Base-by-base conservation (phyloP, 495 filamentous ascomycete genomes). In the Hypomontagnella submonticulosa region DNA sequence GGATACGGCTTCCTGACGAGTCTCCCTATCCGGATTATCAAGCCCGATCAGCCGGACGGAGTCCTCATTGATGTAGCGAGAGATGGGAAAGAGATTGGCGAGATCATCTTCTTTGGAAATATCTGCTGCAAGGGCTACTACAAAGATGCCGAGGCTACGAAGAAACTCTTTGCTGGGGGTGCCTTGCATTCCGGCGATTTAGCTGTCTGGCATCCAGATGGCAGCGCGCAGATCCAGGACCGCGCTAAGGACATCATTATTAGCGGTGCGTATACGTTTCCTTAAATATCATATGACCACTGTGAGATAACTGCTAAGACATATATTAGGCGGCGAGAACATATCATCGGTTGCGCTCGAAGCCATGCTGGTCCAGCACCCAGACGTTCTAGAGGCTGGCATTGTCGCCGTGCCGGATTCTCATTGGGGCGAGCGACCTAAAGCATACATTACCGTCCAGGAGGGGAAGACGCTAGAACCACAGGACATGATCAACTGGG, bases 171-270 rank as follows among this genome's bases (percentile, higher is more conserved):
- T 73, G 87, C 84, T 0, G 96, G 96, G 5, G 96, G 95, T 11
- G 92, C 89, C 16, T 76, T 92, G 44, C 96, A 96, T 74, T 91
- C 90, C 9, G 95, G 96, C 0, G 95, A 99, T 71, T 76, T 99
- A 55, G 95, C 95, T 4, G 93, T 99, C 4, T 92, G 89, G 89
- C 90, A 96, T 72, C 82, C 88, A 0, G 93, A 98, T 71, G 93
- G 94, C 1, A 88, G 90, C 47, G 86, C 93, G 42, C 92, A 97
- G 80, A 97, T 99, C 64, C 81, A 96, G 61, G 95, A 99, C 75
- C 84, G 95, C 34, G 91, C 91, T 3, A 99, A 98, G 79, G 95
- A 99, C 73, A 97, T 99, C 43, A 98, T 99, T 49, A 99, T 99
- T 61, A 96, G 92, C 63, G 95, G 92, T 93, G 81, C 54, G 85